phyloP scores from a whole-genome alignment of 2,329 filamentous ascomycete genomes.

The Colletotrichum tropicicola region DNA sequence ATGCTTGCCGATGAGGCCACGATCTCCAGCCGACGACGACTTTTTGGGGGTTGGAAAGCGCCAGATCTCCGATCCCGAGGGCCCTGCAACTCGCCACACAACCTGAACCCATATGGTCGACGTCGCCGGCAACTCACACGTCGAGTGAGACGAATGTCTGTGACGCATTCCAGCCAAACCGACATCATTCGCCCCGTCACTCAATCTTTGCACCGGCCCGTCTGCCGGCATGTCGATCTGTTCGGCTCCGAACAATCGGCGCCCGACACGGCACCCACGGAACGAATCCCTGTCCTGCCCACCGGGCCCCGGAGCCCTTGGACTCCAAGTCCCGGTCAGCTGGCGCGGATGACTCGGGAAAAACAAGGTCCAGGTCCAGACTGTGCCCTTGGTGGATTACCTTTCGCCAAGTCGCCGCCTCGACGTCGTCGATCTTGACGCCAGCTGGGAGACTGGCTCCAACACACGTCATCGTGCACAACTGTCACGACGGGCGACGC shows the following conservation, averaged over 20 bases:
- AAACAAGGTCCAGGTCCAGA: too few relatives aligned
- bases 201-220: not conserved
- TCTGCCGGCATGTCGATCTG: not conserved
- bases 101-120: too few relatives aligned
- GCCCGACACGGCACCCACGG: not conserved
- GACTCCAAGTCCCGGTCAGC: not conserved
- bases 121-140: too few relatives aligned
- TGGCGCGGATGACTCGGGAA: not conserved
- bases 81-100: too few relatives aligned
- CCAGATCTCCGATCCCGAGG: too few relatives aligned
- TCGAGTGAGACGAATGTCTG: too few relatives aligned
- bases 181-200: too few relatives aligned
- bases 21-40: too few relatives aligned
- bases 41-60: too few relatives aligned
- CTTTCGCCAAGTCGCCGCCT: conserved; percentile 4
- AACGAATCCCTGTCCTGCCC: not conserved
- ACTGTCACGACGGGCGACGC: not conserved
- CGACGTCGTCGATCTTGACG: not conserved
- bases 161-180: too few relatives aligned
- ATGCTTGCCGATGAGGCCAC: too few relatives aligned
- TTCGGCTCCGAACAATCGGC: not conserved
- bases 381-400: too few relatives aligned
- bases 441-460: not conserved
- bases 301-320: not conserved
- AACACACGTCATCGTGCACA: conserved; percentile 21